phyloP scores from a whole-genome alignment of 176 grass and related monocot species.

The Oropetium thomaeum region DNA sequence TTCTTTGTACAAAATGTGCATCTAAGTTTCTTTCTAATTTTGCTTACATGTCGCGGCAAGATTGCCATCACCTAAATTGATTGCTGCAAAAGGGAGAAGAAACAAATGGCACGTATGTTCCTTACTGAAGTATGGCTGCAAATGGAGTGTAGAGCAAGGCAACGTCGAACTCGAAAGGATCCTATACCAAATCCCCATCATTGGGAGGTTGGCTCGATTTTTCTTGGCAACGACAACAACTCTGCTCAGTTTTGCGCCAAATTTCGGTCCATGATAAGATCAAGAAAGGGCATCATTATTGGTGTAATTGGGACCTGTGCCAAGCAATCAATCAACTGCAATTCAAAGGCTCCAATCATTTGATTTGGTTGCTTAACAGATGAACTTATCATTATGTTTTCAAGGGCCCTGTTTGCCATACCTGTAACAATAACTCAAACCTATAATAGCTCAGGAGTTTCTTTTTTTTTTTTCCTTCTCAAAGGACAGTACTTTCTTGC shows the following conservation, averaged over 20 bases:
- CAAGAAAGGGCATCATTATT: constrained; percentile 35
- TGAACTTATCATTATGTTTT: constrained; percentile 21
- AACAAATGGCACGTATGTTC: constrained; percentile 23
- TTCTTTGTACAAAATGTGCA: neutral
- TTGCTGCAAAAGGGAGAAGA: constrained; percentile 27
- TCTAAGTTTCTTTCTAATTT: neutral
- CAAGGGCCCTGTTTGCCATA: neutral
- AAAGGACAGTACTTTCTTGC: neutral
- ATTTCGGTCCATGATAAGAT: constrained; percentile 26
- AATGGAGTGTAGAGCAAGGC: constrained; percentile 48
- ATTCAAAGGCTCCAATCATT: constrained; percentile 34
- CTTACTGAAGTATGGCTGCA: constrained; percentile 23
- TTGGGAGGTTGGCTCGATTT: constrained; percentile 27
- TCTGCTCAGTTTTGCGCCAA: neutral
- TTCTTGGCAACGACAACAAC: neutral
- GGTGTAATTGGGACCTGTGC: constrained; percentile 27
- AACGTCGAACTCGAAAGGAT: constrained; percentile 29
- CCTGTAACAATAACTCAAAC: constrained; percentile 32
- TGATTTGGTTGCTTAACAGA: constrained; percentile 45
- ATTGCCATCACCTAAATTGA: constrained; percentile 25
- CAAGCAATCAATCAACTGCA: constrained; percentile 33
- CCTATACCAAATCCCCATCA: constrained; percentile 33
- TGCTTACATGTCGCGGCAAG: constrained; percentile 18
- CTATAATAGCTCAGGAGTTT: constrained; percentile 25
- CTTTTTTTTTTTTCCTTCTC: neutral